phyloP scores from a whole-genome alignment of 1,284 basidiomycete species.

The Tylopilus orsonianus region DNA sequence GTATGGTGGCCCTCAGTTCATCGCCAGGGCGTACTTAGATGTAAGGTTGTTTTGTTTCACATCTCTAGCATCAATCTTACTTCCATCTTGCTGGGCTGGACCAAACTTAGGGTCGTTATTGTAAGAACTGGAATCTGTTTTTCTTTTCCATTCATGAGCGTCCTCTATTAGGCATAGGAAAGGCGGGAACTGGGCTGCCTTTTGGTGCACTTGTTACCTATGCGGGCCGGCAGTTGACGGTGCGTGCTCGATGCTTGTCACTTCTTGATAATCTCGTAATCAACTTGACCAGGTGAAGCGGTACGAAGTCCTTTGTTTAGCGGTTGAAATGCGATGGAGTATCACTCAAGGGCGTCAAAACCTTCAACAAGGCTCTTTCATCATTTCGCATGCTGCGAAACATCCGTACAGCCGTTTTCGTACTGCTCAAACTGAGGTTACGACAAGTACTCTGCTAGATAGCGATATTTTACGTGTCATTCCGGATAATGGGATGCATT shows the following conservation, averaged over 20 bases:
- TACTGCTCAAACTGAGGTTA: background rate
- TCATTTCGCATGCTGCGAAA: conserved; percentile 14
- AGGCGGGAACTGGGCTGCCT: conserved; percentile 30
- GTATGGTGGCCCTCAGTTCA: conserved; percentile 30
- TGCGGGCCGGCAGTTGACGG: conserved; percentile 25
- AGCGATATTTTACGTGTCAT: conserved; percentile 25
- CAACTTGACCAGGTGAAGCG: conserved; percentile 20
- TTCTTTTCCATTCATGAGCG: background rate
- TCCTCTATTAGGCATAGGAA: conserved; percentile 25
- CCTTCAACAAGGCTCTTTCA: conserved; percentile 22
- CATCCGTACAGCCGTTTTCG: background rate
- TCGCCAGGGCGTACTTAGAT: conserved; percentile 29
- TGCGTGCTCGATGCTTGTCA: conserved; percentile 5
- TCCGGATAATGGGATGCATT: background rate
- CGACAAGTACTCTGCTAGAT: conserved; percentile 10
- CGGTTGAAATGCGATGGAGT: conserved; percentile 28
- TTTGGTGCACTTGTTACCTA: conserved; percentile 26
- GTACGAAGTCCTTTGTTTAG: conserved; percentile 35
- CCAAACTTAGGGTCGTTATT: conserved; percentile 25
- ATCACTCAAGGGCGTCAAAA: conserved; percentile 4
- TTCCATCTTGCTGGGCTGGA: background rate
- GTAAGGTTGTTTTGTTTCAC: conserved; percentile 6
- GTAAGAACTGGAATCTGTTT: conserved; percentile 15
- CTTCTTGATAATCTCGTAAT: background rate
- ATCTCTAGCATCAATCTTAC: background rate